phyloP scores from a whole-genome alignment of 129 eudicot species.

The Artemisia annua region DNA sequence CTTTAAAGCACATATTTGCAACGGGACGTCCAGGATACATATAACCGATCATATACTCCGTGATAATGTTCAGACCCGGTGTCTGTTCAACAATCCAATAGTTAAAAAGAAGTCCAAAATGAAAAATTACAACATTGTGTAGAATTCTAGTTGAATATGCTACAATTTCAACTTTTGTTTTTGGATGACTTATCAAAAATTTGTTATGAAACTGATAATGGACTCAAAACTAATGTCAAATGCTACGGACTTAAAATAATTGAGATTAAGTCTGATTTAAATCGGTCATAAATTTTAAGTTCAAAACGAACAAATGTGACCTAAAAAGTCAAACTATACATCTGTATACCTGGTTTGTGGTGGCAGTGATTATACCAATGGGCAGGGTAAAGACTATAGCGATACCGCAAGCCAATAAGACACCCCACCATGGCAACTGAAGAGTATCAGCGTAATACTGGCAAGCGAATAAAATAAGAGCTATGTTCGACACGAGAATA shows the following conservation, averaged over 20 bases:
- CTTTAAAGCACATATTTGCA: conserved; percentile 75
- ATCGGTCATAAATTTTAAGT: background rate
- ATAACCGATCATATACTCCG: conserved; percentile 66
- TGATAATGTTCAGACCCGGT: conserved; percentile 65
- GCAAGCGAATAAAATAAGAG: conserved; percentile 42
- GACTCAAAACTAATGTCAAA: background rate
- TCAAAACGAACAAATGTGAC: conserved; percentile 8
- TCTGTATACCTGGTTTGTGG: conserved; percentile 70
- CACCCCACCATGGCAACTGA: conserved; percentile 80
- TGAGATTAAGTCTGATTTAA: background rate
- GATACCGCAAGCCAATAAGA: conserved; percentile 51
- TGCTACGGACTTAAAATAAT: background rate
- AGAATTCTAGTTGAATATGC: background rate
- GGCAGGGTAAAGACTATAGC: conserved; percentile 64
- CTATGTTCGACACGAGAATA: conserved; percentile 40
- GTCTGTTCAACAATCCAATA: conserved; percentile 30
- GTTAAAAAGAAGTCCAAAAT: background rate
- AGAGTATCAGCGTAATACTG: conserved; percentile 36
- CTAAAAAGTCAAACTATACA: background rate
- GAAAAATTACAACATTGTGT: background rate
- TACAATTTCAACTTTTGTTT: background rate
- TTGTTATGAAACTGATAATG: background rate
- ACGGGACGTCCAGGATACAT: conserved; percentile 65
- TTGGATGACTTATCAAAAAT: background rate
- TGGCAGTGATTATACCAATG: conserved; percentile 61